Evolutionary conservation across 1,284 basidiomycete species (phyloP), one percentile per base, ranked within the genome.

Genomic region (Coniferiporia sulphurascens): DNA sequence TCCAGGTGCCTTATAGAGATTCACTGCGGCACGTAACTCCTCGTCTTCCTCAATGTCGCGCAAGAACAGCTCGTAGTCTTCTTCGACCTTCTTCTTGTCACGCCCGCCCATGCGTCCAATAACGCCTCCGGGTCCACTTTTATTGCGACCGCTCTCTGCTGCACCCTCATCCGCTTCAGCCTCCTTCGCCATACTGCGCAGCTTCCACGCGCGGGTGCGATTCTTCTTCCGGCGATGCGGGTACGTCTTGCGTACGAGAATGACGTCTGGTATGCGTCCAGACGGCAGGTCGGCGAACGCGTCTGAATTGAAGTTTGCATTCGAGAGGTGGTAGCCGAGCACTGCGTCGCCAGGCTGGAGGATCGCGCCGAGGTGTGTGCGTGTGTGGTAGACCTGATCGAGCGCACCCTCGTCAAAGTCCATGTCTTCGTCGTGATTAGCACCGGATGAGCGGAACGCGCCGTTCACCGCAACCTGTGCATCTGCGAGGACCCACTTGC

Each of bases 41-140:
- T 91, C 88, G 75, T 99, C 96, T 73, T 99, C 96, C 74, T 98
- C 96, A 59, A 99, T 74, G 68, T 98, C 95, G 55, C 92, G 83
- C 74, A 99, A 77, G 85, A 99, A 99, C 63, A 93, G 68, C 76
- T 98, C 96, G 72, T 98, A 99, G 71, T 98, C 96, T 70, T 93
- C 87, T 71, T 98, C 95, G 62, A 98, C 93, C 77, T 95, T 95
- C 77, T 85, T 90, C 74, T 89, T 84, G 73, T 98, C 95, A 55
- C 94, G 78, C 48, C 95, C 95, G 44, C 95, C 95, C 77, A 91
- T 82, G 54, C 94, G 78, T 0, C 95, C 95, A 43, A 97, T 85
- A 3, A 95, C 89, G 62, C 95, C 44, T n/a, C 44, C 44, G 15
- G 41, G 41, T 15, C 85, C 91, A 63, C 70, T 66, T 67, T 48